Percentiles rank a stretch among this genome's conserved stretches.
Evolutionary conservation across 2,329 filamentous ascomycete genomes (phyloP).

Genomic region (Colletotrichum noveboracense): DNA sequence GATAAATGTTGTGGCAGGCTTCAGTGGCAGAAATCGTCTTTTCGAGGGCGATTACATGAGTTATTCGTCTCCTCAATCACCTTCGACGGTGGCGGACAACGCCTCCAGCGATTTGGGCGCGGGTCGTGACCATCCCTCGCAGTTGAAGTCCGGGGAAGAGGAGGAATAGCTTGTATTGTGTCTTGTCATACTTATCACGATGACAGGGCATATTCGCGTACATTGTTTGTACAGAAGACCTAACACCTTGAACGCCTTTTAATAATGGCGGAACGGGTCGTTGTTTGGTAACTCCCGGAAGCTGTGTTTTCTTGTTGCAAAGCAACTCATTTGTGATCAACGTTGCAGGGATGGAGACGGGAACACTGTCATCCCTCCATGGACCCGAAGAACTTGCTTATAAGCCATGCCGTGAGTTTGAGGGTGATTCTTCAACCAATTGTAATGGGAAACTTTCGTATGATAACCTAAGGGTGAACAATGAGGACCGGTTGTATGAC

Average conservation of each 20-base stretch:
- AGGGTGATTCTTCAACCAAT: not conserved
- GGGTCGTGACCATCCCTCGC: not conserved
- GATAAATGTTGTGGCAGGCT: too few relatives aligned
- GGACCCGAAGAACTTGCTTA: not conserved
- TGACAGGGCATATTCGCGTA: not conserved
- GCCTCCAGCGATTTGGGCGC: not conserved
- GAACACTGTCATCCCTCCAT: not conserved
- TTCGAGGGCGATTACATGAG: accelerated
- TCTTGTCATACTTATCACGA: not conserved
- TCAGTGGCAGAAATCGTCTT: too few relatives aligned
- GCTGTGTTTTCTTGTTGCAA: accelerated
- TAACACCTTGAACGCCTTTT: not conserved
- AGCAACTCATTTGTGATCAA: not conserved
- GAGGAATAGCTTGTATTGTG: not conserved
- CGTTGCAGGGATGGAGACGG: not conserved
- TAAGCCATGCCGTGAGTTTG: not conserved
- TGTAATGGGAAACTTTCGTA: too few relatives aligned
- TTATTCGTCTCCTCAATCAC: not conserved
- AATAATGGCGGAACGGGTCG: accelerated
- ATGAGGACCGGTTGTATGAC: not conserved
- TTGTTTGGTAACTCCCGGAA: not conserved
- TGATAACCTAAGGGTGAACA: not conserved
- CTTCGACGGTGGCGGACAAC: not conserved
- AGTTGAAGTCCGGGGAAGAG: not conserved
- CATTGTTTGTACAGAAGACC: not conserved